Percentiles rank a stretch among this genome's conserved stretches.
Conservation (phyloP, 106 monocot species). For the Apostasia shenzhenica region DNA sequence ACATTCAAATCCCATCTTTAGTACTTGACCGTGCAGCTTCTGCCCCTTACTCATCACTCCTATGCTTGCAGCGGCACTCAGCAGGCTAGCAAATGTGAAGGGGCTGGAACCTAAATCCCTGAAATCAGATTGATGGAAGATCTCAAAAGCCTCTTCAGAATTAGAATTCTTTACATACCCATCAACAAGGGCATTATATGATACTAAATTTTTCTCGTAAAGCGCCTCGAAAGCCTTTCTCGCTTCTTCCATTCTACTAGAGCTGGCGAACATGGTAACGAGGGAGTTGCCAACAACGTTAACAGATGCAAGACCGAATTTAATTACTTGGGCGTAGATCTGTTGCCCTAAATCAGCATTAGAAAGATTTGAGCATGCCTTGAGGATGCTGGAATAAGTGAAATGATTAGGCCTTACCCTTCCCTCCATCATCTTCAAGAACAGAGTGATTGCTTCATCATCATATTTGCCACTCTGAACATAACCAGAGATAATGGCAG, state of each 20-base stretch:
- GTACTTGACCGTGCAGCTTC: slow-evolving; percentile 44
- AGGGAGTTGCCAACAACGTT: slow-evolving; percentile 60
- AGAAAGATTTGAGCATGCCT: slow-evolving; percentile 54
- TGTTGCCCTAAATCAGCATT: slow-evolving; percentile 35
- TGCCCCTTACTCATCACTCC: slow-evolving; percentile 58
- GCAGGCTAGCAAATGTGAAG: slow-evolving; percentile 72
- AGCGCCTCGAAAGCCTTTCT: slow-evolving; percentile 59
- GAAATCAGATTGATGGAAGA: slow-evolving; percentile 23
- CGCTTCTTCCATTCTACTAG: slow-evolving; percentile 69
- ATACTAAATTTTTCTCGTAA: slow-evolving; percentile 53
- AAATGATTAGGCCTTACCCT: slow-evolving; percentile 50
- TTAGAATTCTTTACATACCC: slow-evolving; percentile 35
- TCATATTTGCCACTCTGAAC: slow-evolving; percentile 37
- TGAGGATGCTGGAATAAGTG: slow-evolving; percentile 66
- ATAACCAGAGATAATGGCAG: slow-evolving; percentile 61
- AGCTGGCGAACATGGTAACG: slow-evolving; percentile 49
- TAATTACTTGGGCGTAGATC: slow-evolving; percentile 45
- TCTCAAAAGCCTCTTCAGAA: slow-evolving; percentile 30
- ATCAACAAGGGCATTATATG: slow-evolving; percentile 47
- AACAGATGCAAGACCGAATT: slow-evolving; percentile 33
- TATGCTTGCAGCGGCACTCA: slow-evolving; percentile 63
- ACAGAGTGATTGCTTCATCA: slow-evolving; percentile 39
- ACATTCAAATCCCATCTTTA: slow-evolving; percentile 45
- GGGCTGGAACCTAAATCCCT: slow-evolving; percentile 37
- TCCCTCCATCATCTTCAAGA: slow-evolving; percentile 46